Conservation (phyloP, 2,329 filamentous ascomycete species). For the Penicillium sp. region DNA sequence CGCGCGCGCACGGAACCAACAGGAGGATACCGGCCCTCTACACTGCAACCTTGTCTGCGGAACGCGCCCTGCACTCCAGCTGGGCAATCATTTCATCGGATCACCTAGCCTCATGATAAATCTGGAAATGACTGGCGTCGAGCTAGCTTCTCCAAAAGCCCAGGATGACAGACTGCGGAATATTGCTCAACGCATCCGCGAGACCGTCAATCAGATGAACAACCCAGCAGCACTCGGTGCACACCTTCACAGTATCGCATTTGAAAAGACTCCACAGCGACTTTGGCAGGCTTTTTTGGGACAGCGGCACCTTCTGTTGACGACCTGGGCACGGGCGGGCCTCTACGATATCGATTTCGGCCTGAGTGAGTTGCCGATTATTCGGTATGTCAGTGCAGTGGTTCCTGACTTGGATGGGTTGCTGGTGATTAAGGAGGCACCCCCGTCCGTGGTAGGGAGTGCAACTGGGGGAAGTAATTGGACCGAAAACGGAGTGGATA, state of each 20-base stretch:
- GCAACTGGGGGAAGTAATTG: constrained; percentile 5
- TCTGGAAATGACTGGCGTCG: constrained; percentile 11
- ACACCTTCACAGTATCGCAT: constrained; percentile 13
- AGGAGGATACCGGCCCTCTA: constrained; percentile 4
- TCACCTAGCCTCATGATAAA: constrained; percentile 13
- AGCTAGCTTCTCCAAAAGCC: constrained; percentile 4
- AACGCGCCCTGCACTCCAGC: constrained; percentile 3
- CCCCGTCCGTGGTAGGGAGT: not conserved
- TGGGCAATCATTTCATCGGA: constrained; percentile 9
- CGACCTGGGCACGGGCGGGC: constrained; percentile 14
- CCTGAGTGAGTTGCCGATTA: not conserved
- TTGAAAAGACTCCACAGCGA: constrained; percentile 12
- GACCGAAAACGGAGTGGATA: constrained; percentile 22
- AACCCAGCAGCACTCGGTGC: constrained; percentile 5
- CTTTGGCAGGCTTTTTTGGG: constrained; percentile 19
- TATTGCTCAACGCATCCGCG: constrained; percentile 9
- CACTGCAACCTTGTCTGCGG: constrained; percentile 14
- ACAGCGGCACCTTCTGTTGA: constrained; percentile 13
- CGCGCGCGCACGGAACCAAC: constrained; percentile 38
- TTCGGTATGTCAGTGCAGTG: constrained; percentile 20
- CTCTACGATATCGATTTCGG: constrained; percentile 18
- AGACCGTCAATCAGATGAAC: constrained; percentile 10
- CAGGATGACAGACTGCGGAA: not conserved
- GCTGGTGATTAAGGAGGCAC: constrained; percentile 21
- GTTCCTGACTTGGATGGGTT: constrained; percentile 18